Evolutionary conservation across 75 land plant species (phyloP).

Genomic region (Picea sitchensis): DNA sequence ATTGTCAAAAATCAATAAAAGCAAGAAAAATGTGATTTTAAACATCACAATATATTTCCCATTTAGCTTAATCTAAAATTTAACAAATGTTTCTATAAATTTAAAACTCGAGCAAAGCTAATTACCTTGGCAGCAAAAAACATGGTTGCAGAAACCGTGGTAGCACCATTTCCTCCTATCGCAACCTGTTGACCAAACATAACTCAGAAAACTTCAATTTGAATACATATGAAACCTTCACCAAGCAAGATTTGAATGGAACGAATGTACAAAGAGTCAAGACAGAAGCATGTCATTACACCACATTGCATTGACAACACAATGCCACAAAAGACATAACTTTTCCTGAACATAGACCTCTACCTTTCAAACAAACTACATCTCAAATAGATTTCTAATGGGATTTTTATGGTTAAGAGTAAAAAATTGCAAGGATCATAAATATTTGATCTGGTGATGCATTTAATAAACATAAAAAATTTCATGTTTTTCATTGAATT

Average conservation of each 20-base stretch:
- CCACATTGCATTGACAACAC: neutral
- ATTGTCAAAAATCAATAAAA: neutral
- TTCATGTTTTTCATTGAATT: neutral
- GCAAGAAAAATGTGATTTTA: neutral
- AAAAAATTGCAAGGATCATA: neutral
- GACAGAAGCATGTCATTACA: neutral
- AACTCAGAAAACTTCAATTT: neutral
- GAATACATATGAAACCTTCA: neutral
- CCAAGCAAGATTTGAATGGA: neutral
- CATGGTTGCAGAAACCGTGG: slow-evolving; percentile 99
- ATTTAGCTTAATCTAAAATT: neutral
- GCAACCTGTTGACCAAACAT: slow-evolving; percentile 59
- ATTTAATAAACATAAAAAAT: neutral
- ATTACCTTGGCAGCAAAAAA: slow-evolving; percentile 88
- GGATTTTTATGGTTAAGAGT: neutral
- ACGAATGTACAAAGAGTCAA: neutral
- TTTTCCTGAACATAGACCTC: neutral
- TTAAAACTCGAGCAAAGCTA: neutral
- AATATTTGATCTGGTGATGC: neutral
- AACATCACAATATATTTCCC: neutral
- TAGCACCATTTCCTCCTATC: slow-evolving; percentile 79
- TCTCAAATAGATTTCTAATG: neutral
- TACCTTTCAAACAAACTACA: neutral
- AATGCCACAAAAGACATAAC: neutral
- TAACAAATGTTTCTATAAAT: neutral